Base-by-base conservation (phyloP, 345 rosid species). In the Rhizophora mangle region DNA sequence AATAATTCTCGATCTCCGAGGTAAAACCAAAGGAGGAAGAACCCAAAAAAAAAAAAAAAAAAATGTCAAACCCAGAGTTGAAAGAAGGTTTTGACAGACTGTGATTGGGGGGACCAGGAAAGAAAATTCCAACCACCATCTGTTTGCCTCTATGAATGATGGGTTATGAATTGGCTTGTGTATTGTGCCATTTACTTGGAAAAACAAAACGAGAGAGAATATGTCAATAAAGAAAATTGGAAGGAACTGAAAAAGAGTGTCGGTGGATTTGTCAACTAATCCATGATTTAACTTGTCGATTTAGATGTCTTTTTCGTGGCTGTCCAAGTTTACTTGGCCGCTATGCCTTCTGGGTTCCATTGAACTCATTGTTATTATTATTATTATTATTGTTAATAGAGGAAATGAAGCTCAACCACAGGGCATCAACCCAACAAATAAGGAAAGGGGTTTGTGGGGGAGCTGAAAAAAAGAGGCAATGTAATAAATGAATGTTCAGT, bases 21-120 rank as follows among this genome's bases (percentile, higher is more conserved):
- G 87, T 78, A 63, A 76, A 62, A 68, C 6, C 1, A 1, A n/a
- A 39, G 24, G 24, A 27, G 3, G 34, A 47, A 27, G 65, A 13
- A 22, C 21, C 3, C 56, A 7, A 54, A 43, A 13, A 22, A 4
- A 56, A 56, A 10, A 22, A n/a, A 63, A 11, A 22, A 4, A 19
- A 5, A 51, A 0, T 24, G 24, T 24, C 24, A 1, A 31, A 72
- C 60, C 60, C 39, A 49, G 73, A 59, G 51, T 43, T 43, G 18
- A 34, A 77, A 36, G 62, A 75, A 65, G 80, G 66, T 66, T 79
- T 80, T 79, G 86, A 86, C 88, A 82, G 82, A 55, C 84, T 85
- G 87, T 78, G 68, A 64, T 16, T 60, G 71, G 84, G 5, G 15
- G 90, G 85, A 77, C 83, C 87, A 81, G 73, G 62, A 21, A n/a